Percentiles rank a stretch among this genome's conserved stretches.
Conservation (phyloP, 352 stramenopile species). For the Globisporangium canariense region DNA sequence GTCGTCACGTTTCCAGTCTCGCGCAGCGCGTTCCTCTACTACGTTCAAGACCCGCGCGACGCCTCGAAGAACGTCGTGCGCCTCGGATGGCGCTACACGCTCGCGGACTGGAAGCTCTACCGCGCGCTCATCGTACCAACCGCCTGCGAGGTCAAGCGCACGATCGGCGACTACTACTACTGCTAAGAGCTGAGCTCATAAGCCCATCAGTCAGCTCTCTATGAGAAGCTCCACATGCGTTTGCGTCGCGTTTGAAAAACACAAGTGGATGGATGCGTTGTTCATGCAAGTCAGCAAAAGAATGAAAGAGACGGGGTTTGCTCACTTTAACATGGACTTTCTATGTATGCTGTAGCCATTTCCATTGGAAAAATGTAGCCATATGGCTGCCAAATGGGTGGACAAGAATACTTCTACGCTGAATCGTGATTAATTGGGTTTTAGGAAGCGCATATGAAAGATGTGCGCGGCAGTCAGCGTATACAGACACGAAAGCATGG, state of each 20-base stretch:
- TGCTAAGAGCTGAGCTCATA: not conserved
- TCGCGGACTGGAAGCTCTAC: conserved; percentile 13
- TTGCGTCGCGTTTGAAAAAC: not conserved
- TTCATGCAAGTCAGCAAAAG: not conserved
- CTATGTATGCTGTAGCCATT: conserved; percentile 1
- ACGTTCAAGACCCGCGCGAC: not conserved
- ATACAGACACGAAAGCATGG: not conserved
- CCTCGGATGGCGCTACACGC: conserved; percentile 8
- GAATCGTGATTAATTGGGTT: not conserved
- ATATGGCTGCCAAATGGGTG: not conserved
- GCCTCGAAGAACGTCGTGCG: conserved; percentile 1
- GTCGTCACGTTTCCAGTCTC: conserved; percentile 1
- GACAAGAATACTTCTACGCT: not conserved
- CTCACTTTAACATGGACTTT: not conserved
- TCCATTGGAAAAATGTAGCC: not conserved
- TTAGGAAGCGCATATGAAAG: not conserved
- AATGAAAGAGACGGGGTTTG: not conserved
- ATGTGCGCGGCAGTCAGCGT: not conserved
- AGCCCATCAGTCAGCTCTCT: not conserved
- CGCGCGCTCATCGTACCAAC: not conserved
- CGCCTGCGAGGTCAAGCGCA: conserved; percentile 9
- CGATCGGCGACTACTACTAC: conserved; percentile 4
- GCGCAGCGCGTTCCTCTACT: conserved; percentile 7
- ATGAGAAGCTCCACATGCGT: not conserved
- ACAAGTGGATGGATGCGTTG: not conserved